Base-by-base conservation (phyloP, 345 rosid species). In the Aquilaria yunnanensis region DNA sequence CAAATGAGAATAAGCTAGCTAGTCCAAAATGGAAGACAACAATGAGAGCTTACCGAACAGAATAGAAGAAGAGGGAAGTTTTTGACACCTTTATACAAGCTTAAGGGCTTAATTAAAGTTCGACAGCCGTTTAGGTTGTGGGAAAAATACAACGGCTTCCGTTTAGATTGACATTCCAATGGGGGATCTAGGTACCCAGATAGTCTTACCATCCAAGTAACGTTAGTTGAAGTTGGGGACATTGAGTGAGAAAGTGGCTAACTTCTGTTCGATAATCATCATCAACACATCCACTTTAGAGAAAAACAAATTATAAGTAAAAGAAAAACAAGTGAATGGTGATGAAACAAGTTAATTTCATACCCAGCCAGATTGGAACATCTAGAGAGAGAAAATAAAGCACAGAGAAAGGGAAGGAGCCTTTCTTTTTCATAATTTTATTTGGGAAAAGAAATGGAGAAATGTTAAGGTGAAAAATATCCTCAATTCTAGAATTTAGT, bases 191-290 rank as follows among this genome's bases (percentile, higher is more conserved):
- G 72, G 54, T 74, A 75, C 66, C 72, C 68, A 71, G 57, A 71
- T 75, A 70, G 81, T 80, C 88, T 80, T 83, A 71, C 74, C 72
- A 72, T 68, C 60, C 46, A 83, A 83, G 85, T 70, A 80, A 83
- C 58, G 83, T 67, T 72, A 3, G 78, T 70, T 74, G 80, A 69
- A 77, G 81, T 72, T 70, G 70, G 58, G 67, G 58, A 67, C 72
- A 57, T 83, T 74, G 88, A 83, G 83, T 83, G 81, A 74, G 47
- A 79, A 79, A 74, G 82, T 74, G 85, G 79, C 71, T 80, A 88
- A 62, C 77, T 66, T 32, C 72, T 49, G 34, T 64, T 69, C 74
- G 66, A 37, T 59, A 48, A 54, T 54, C 54, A 71, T 71, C 75
- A 63, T 29, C 57, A 12, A 58, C 72, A 54, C 72, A 61, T 56